Evolutionary conservation across 805 yeast species (phyloP), one percentile per base, ranked within the genome.

Genomic region (Wickerhamiella occidentalis): DNA sequence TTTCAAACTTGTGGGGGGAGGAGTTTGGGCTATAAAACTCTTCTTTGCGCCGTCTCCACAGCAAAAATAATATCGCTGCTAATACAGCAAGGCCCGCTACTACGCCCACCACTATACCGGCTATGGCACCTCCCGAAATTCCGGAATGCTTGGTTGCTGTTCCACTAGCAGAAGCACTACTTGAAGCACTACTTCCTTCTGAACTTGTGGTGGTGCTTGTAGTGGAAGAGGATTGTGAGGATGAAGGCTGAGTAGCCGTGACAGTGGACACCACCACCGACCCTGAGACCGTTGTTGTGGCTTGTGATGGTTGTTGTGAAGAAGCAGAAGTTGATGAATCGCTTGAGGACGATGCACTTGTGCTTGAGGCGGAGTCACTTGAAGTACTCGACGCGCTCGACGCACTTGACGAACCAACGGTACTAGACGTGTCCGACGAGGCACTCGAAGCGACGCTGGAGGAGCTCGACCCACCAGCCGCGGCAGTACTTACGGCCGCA

Each of bases 71-170:
- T 22, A 52, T 36, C 6, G 66, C 65, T 0, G 68, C 73, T 2
- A 73, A 33, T 2, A 65, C 62, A 3, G 67, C 67, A 0, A 71
- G 59, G 51, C 79, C 81, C 18, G 61, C 67, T 9, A 76, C 64
- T 6, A 68, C 69, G 23, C 81, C 82, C 36, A 75, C 66, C n/a
- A 75, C 81, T 23, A 77, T 73, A 42, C 82, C 82, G 8, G 79
- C 81, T 49, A 77, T 76, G 18, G 79, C 79, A 15, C 82, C 82
- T 22, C 64, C 64, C 13, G 61, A 52, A 17, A 66, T 41, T 26
- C 62, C 61, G 30, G 56, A 50, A 2, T 48, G 29, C 58, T 64
- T 42, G 35, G 62, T 55, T 13, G 62, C 54, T 3, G 64, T 53
- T 18, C 66, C 47, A 6, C 62, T 52, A 4, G 59, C 43, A 15